Base-by-base conservation (phyloP, 2,329 filamentous ascomycete species). In the Bipolaris gigantea region DNA sequence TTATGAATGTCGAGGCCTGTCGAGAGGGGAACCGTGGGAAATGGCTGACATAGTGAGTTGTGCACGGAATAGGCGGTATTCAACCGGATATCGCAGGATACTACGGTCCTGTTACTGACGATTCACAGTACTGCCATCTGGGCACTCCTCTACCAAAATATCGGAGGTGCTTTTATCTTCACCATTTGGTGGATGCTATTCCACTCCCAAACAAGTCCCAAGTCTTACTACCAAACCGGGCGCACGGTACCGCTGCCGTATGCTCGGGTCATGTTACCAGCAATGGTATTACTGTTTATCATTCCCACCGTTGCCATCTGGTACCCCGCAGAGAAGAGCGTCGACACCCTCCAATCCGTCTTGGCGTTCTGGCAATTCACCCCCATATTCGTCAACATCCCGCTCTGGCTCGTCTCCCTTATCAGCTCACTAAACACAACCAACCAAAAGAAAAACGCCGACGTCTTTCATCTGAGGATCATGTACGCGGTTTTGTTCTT, bases 41-140 rank as follows among this genome's bases (percentile, higher is more conserved):
- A 18, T 64, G 55, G 61, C 27, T 62, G 5, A 64, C 56, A 50
- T 64, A 60, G 61, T 64, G 35, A 47, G 61, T 57, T 18, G 27
- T 7, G 15, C 21, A 40, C 15, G 4, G 13, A 7, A 40, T 4
- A 40, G 9, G 21, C 21, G 38, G 11, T 15, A 40, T 25, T 9
- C 16, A 3, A 15, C 16, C 13, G 7, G 8, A 19, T 13, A 5
- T 18, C n/a, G 6, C 3, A 11, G 25, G 16, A 43, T 13, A 35
- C 13, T 4, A 2, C 5, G 18, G 21, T 45, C 55, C 13, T 4
- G 3, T 4, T 21, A 32, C 48, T 59, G 30, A 55, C 47, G 19
- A 21, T 7, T 2, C 5, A 0, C 15, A 62, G 59, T 8, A 61
- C 54, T 7, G 45, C 61, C 13, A 11, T 58, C 4, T 59, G 36